Evolutionary conservation across 371 early-diverging fungal genomes (phyloP).

Genomic region (Mortierella sp.): DNA sequence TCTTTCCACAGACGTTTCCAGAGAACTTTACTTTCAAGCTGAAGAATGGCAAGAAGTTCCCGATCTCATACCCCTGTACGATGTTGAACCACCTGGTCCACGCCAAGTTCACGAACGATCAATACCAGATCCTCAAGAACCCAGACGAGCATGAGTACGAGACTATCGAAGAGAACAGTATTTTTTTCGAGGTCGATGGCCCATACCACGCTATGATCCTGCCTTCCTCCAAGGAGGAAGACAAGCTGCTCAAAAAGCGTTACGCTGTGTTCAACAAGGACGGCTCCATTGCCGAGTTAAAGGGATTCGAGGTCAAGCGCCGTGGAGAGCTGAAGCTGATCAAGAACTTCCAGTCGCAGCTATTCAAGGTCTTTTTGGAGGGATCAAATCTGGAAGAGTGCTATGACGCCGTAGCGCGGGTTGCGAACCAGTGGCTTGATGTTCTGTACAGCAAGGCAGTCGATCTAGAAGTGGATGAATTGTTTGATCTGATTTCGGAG

Average conservation of each 20-base stretch:
- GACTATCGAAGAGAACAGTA: slow-evolving; percentile 92
- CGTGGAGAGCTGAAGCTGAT: slow-evolving; percentile 99
- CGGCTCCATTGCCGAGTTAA: slow-evolving; percentile 97
- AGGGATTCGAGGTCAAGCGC: slow-evolving; percentile 99
- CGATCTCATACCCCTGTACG: slow-evolving; percentile 95
- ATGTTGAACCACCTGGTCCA: slow-evolving; percentile 99
- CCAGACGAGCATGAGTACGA: slow-evolving; percentile 74
- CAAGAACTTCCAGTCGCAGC: slow-evolving; percentile 97
- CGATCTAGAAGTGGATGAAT: slow-evolving; percentile 87
- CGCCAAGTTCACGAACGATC: slow-evolving; percentile 97
- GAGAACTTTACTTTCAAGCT: slow-evolving; percentile 90
- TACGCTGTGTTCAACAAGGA: slow-evolving; percentile 99
- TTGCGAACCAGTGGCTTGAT: slow-evolving; percentile 98
- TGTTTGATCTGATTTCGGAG: slow-evolving; percentile 98
- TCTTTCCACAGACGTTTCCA: slow-evolving; percentile 95
- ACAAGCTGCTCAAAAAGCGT: slow-evolving; percentile 97
- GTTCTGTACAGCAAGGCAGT: slow-evolving; percentile 91
- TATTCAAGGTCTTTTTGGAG: slow-evolving; percentile 93
- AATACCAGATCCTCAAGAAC: slow-evolving; percentile 89
- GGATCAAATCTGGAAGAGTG: slow-evolving; percentile 93
- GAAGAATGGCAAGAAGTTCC: slow-evolving; percentile 79
- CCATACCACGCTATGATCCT: slow-evolving; percentile 99
- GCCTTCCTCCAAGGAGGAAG: slow-evolving; percentile 97
- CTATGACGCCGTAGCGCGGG: slow-evolving; percentile 89
- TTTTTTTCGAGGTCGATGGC: slow-evolving; percentile 99